Base-by-base conservation (phyloP, 2,329 filamentous ascomycete species). In the Claviceps sp. region DNA sequence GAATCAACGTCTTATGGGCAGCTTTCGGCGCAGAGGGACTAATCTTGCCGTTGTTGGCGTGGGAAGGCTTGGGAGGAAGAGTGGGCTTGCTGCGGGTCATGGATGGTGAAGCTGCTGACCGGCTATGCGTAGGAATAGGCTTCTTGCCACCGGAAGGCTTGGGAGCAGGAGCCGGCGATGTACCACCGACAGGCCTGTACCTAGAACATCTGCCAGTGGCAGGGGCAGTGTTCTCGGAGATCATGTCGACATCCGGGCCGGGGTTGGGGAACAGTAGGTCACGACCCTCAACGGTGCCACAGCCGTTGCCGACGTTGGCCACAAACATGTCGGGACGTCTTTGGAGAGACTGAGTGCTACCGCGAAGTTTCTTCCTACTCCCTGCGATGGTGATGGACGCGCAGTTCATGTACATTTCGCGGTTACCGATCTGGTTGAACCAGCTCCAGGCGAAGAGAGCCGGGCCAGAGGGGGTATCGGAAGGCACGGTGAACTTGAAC, bases 341-440 rank as follows among this genome's bases (percentile, higher is more conserved):
- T 53, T 70, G 68, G 64, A 87, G 80, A 47, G 69, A 67, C 61
- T 68, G 67, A 46, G 50, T 56, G 51, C 37, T 60, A 57, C 53
- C 58, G 59, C 58, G 62, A 61, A 22, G 37, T 24, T 34, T 42
- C 41, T 50, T 45, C 10, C 48, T 14, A 48, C 66, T 64, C 30
- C 67, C 66, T 51, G 64, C 67, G 62, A 89, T 81, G 56, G 77
- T 80, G 59, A 90, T 77, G 50, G 78, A 73, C 7, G 87, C 86
- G 62, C 87, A 93, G 69, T 89, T 88, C 84, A 89, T 89, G 76
- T 93, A 93, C 78, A 86, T 87, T 65, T 91, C 87, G 47, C 87
- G 77, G 69, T 89, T 89, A 26, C 87, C 86, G 42, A 85, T 68
- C 57, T 81, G 72, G 72, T 89, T 89, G 70, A 86, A 84, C 84